Base-by-base conservation (phyloP, 176 grass and related monocot species). In the Aegilops tauschii region DNA sequence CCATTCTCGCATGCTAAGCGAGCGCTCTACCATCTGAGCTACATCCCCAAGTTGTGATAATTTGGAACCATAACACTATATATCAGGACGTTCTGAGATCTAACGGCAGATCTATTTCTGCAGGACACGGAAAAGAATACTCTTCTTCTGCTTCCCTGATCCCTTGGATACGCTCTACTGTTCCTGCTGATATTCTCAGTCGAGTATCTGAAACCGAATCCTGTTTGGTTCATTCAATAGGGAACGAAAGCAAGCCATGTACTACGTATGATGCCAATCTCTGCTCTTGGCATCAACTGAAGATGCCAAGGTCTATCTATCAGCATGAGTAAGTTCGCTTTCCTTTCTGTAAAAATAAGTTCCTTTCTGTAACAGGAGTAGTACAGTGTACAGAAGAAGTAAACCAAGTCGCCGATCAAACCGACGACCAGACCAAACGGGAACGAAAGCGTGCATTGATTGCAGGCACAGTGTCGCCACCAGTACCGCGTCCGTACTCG, bases 21-120 rank as follows among this genome's bases (percentile, higher is more conserved):
- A 94, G 93, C 88, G 88, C 91, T 94, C 92, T 94, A 95, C 92
- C 96, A 95, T 94, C 88, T 98, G 92, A 98, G 93, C 96, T 92
- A 94, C 96, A 95, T 98, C 88, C 92, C 93, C 93, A 4, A 1
- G 11, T 3, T 5, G 5, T 37, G 6, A 36, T 6, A 36, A 1
- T 30, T 30, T 2, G 30, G 30, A 30, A 30, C 1, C 30, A 30
- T 30, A 30, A 30, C 1, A 2, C 30, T 30, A 30, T 30, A 30
- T 30, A 30, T 30, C 1, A 30, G 30, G 30, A 30, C 1, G 30
- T 30, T 30, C 30, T 30, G 30, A 50, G 4, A 49, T 14, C 12
- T 14, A 0, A 14, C 45, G 12, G 45, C 45, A 1, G 12, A 47
- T 47, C 45, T 13, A 49, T 49, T 5, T 49, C 45, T 14, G 3